Evolutionary conservation across 108 stramenopile genomes (phyloP), one percentile per base, ranked within the genome.

Genomic region (Nitzschia inconspicua): DNA sequence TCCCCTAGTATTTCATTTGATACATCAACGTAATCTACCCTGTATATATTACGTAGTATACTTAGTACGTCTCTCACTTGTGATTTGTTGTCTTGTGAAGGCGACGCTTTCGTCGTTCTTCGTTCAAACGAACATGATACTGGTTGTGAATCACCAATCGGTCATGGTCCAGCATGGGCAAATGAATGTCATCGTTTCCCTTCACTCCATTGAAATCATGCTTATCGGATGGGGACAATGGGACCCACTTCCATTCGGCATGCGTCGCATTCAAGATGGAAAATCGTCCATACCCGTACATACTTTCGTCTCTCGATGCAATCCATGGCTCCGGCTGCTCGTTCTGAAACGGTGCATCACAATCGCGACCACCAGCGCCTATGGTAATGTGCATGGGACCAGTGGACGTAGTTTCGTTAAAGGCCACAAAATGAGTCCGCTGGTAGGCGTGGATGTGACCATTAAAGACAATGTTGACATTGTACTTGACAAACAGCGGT

Each of bases 361-460:
- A 93, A 60, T 90, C 79, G 7, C 94, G 76, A 23, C 96, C 98
- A 39, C 95, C 96, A 25, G 94, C 96, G 44, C 98, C 98, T 36
- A 96, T 76, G 40, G 89, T 83, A 42, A 98, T 76, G 51, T 97
- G 86, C 9, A 91, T 67, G 1, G 89, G 89, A 19, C 86, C 93
- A 26, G 63, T 68, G 14, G 60, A 53, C 7, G 42, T 32, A 22
- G 53, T 10, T 8, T 65, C 40, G 40, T 70, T 77, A 50, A 75
- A 52, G n/a, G 74, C 70, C 1, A 93, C 82, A 32, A 76, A 77
- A 11, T 57, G 40, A 28, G 89, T 84, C 7, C 95, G 80, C 60
- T 86, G 78, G 59, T 94, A 96, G 42, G 91, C 91, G 76, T 97
- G 97, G 44, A 95, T 81, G 71, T 97, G 97, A 24, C 95, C 97